Evolutionary conservation across 768 basidiomycete genomes (phyloP), one percentile per base, ranked within the genome.

Genomic region (Tulasnella sp.): DNA sequence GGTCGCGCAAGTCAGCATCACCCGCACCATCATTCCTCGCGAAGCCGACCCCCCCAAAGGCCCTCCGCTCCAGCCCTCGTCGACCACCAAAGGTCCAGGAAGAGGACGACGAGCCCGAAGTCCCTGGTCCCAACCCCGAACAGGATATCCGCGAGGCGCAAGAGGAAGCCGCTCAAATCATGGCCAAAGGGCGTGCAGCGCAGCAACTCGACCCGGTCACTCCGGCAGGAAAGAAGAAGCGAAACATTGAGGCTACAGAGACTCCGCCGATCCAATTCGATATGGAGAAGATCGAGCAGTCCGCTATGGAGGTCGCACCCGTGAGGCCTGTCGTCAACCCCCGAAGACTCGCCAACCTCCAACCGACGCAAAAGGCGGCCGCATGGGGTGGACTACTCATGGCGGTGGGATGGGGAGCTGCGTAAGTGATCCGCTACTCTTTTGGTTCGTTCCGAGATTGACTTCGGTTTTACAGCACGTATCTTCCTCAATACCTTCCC

Each of bases 371-470:
- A 83, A 94, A 93, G 86, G 91, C 92, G 48, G 88, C 93, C 78
- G 94, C 93, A 2, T 96, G 95, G 95, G 95, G 95, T 50, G 88
- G 93, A 28, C 89, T 93, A 50, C 93, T 93, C 28, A 97, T 97
- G 86, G 94, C 93, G 50, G 88, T 95, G 75, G 95, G 95, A 41
- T 87, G 94, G 85, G 90, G 93, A 75, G 95, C 94, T 81, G 89
- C 93, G 94, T 96, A 83, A 87, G 64, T 69, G 64, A 69, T 14
- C 28, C 28, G 64, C 64, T 28, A 16, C 20, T 37, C 11, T 69
- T 69, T 9, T 0, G 16, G 14, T 69, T 69, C 24, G 28, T 69
- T 37, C 46, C 31, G 34, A 28, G 9, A 34, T 31, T 69, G 34
- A 69, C 64, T 54, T 14, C 34, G 64, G 34, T 14, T 69, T 69